phyloP scores from a whole-genome alignment of 2,329 filamentous ascomycete species.

The Claviceps sp. region DNA sequence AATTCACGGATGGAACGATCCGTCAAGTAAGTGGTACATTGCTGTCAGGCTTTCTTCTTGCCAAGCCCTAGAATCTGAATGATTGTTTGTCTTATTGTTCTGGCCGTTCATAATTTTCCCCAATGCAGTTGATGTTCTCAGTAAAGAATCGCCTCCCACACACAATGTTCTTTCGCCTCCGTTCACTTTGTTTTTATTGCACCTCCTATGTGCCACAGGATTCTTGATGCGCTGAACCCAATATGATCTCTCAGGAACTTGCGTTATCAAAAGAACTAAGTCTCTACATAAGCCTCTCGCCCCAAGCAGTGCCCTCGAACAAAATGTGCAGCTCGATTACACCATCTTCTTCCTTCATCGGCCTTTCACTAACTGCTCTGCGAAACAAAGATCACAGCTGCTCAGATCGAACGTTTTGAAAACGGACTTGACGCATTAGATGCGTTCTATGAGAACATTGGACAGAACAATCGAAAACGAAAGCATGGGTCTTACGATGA shows the following conservation, averaged over 20 bases:
- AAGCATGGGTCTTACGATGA: constrained; percentile 16
- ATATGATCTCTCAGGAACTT: not conserved
- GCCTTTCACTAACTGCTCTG: constrained; percentile 8
- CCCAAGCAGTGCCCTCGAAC: not conserved
- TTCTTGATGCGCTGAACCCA: not conserved
- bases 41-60: not conserved
- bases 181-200: not conserved
- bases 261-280: not conserved
- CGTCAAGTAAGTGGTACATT: constrained; percentile 22
- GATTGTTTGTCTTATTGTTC: no score
- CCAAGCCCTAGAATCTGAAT: no score
- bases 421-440: constrained; percentile 20
- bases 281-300: not conserved
- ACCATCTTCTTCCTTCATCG: not conserved
- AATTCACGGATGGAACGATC: constrained; percentile 33
- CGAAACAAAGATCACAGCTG: constrained; percentile 16
- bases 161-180: not conserved
- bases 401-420: constrained; percentile 17
- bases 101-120: no score
- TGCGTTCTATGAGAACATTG: constrained; percentile 9
- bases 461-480: constrained; percentile 15
- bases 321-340: not conserved
- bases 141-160: no score
- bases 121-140: no score
- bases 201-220: not conserved